Conservation (phyloP, 106 monocot genomes). For the Phalaenopsis equestris region DNA sequence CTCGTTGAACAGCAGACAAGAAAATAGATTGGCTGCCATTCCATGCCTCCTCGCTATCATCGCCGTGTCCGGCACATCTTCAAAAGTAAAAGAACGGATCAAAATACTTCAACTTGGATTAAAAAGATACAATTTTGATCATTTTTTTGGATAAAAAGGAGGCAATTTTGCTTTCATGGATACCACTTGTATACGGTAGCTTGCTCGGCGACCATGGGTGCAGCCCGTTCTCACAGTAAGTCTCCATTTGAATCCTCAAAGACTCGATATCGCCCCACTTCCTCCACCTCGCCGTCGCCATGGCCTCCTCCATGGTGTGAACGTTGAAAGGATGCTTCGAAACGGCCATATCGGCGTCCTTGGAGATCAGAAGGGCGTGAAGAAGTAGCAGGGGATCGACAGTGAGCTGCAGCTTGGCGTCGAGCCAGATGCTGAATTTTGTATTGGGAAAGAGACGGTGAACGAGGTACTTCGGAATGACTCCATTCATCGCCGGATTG, state of each 20-base stretch:
- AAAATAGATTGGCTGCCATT: slow-evolving; percentile 46
- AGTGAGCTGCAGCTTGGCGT: slow-evolving; percentile 82
- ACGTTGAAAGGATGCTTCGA: slow-evolving; percentile 77
- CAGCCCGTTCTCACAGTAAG: slow-evolving; percentile 66
- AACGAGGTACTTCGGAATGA: slow-evolving; percentile 62
- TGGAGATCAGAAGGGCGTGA: slow-evolving; percentile 54
- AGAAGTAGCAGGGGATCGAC: slow-evolving; percentile 72
- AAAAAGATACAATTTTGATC: not conserved
- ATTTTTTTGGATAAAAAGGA: not conserved
- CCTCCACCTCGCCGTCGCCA: slow-evolving; percentile 80
- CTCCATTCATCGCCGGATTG: slow-evolving; percentile 78
- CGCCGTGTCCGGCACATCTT: slow-evolving; percentile 95
- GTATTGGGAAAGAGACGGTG: slow-evolving; percentile 87
- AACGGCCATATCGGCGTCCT: slow-evolving; percentile 56
- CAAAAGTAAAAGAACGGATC: not conserved
- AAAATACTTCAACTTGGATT: not conserved
- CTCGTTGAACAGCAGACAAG: slow-evolving; percentile 93
- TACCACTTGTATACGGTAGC: slow-evolving; percentile 67
- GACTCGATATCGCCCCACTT: slow-evolving; percentile 64
- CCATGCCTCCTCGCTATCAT: slow-evolving; percentile 64
- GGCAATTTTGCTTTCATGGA: too few species aligned
- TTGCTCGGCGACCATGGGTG: slow-evolving; percentile 76
- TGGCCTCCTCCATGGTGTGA: slow-evolving; percentile 86
- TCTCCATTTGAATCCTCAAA: slow-evolving; percentile 75
- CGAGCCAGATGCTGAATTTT: slow-evolving; percentile 78